Evolutionary conservation across 441 rosid species (phyloP), one percentile per base, ranked within the genome.

Genomic region (Cnidoscolus chayamansa): DNA sequence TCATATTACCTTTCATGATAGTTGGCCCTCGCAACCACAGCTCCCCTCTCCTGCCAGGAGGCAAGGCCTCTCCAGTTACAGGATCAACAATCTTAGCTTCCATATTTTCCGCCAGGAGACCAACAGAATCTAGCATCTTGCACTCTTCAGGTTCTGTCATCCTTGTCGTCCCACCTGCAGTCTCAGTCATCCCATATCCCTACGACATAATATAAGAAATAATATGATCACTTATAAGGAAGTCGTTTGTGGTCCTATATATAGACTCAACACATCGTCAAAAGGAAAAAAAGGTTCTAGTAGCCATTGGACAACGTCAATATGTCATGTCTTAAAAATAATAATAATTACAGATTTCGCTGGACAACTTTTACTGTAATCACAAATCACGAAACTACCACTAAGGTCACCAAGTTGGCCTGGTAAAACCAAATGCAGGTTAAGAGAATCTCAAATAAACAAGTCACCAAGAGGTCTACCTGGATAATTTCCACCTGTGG

Each of bases 181-280:
- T 84, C 82, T 94, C 98, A 6, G 98, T 94, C 88, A 92, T 54
- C 62, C 94, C 97, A 81, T 92, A 94, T 31, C 97, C 97, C 97
- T 88, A 40, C 49, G 17, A 67, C 25, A 25, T 25, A 25, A 25
- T 25, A 25, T 25, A 25, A 25, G 25, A 25, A 25, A 25, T 25
- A 25, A 25, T 25, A 25, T 25, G 25, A 25, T 25, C 25, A 25
- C 25, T 25, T 25, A 25, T 25, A 25, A 25, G 25, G 25, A 25
- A 25, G 25, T 25, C 25, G 25, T 25, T 25, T 25, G 25, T 25
- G 25, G 25, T 25, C 25, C 25, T 25, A 25, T 25, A 25, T 25
- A 25, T 25, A 25, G 25, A 25, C 25, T 25, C 25, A 25, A 25
- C 25, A 25, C 25, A 25, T 25, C 25, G 25, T 25, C 25, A 25